Percentiles rank a stretch among this genome's conserved stretches.
phyloP scores from a whole-genome alignment of 2,329 filamentous ascomycete genomes.

The Chaetomium olivaceum region DNA sequence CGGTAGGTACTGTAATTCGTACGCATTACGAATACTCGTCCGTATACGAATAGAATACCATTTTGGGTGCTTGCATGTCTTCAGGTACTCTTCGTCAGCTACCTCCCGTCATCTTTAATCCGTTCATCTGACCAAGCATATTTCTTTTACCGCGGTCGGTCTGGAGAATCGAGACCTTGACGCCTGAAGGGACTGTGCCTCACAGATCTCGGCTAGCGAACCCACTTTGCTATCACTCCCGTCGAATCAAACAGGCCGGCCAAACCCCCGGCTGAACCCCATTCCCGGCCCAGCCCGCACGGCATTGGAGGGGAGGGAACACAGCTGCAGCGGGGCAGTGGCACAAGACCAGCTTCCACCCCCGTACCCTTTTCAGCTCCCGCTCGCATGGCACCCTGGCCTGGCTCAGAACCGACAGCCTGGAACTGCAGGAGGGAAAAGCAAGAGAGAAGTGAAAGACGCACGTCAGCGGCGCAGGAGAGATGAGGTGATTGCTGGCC shows the following conservation, averaged over 20 bases:
- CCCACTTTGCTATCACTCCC: neutral
- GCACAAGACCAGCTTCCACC: neutral
- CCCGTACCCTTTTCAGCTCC: neutral
- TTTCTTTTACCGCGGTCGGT: neutral
- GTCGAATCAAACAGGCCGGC: slow-evolving; percentile 2
- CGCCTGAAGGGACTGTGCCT: neutral
- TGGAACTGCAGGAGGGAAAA: neutral
- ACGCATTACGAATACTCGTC: neutral
- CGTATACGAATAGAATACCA: neutral
- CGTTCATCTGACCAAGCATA: neutral
- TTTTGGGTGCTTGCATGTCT: neutral
- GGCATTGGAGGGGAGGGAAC: neutral
- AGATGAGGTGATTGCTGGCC: neutral
- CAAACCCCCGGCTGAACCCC: neutral
- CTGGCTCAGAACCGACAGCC: slow-evolving; percentile 3
- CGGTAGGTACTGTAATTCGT: neutral
- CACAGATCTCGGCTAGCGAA: neutral
- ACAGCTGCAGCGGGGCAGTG: slow-evolving; percentile 1
- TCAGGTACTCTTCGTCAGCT: neutral
- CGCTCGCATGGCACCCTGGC: slow-evolving; percentile 4
- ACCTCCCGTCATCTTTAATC: neutral
- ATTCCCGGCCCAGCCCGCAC: slow-evolving; percentile 8
- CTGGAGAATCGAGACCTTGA: neutral
- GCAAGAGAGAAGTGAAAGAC: neutral
- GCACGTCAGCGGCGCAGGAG: slow-evolving; percentile 10